Percentiles rank a stretch among this genome's conserved stretches.
Evolutionary conservation across 768 basidiomycete species (phyloP).

Genomic region (Boletus sp.): DNA sequence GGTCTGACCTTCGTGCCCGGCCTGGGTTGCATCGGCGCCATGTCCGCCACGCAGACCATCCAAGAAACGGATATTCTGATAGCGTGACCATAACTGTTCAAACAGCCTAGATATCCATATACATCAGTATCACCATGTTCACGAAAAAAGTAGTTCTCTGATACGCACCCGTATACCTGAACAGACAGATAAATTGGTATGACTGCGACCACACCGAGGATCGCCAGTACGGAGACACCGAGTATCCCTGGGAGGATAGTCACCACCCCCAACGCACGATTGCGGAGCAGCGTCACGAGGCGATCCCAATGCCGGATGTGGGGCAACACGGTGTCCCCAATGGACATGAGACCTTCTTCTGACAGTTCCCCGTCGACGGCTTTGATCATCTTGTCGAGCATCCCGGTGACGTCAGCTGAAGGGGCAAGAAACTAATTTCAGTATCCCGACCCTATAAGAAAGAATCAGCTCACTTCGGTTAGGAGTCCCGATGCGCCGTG

Average conservation of each 20-base stretch:
- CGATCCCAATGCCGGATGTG: slow-evolving; percentile 19
- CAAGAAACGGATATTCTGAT: slow-evolving; percentile 2
- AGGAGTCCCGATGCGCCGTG: neutral
- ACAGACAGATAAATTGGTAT: slow-evolving; percentile 9
- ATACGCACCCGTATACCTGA: slow-evolving; percentile 8
- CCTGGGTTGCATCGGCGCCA: neutral
- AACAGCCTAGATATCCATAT: neutral
- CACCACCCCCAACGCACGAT: neutral
- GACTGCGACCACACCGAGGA: slow-evolving; percentile 7
- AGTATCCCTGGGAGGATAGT: slow-evolving; percentile 12
- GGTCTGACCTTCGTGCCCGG: neutral
- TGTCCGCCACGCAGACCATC: neutral
- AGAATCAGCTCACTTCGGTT: slow-evolving; percentile 2
- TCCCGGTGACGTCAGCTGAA: slow-evolving; percentile 14
- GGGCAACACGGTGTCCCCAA: slow-evolving; percentile 18
- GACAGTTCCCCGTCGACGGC: slow-evolving; percentile 16
- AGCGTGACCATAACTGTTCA: neutral
- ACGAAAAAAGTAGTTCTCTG: neutral
- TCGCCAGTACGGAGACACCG: slow-evolving; percentile 14
- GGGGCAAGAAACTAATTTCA: too few species aligned
- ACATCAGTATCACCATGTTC: neutral
- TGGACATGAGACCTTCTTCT: slow-evolving; percentile 17
- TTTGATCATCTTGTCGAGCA: slow-evolving; percentile 22
- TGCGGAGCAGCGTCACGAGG: neutral
- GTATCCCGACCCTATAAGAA: too few species aligned